Evolutionary conservation across 2,329 filamentous ascomycete species (phyloP), one percentile per base, ranked within the genome.

Genomic region (Colletotrichum cuscutae): DNA sequence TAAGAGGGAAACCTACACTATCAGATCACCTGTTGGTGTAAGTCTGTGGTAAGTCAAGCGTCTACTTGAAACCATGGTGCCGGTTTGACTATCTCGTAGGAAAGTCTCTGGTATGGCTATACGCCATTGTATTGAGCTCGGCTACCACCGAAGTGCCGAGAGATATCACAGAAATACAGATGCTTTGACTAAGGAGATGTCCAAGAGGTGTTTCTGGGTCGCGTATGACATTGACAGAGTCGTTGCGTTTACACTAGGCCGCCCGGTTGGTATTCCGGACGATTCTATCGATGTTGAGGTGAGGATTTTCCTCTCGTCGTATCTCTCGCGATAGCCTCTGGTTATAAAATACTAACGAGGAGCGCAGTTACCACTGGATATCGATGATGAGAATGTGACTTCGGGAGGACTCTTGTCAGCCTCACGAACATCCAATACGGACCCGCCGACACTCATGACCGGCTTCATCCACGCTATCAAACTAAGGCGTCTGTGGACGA

Each of bases 71-170:
- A 19, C 13, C 5, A 9, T 37, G 24, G 9, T 8, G 5, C n/a
- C 13, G 1, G 1, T 59, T 13, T 61, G 3, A 24, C 12, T 52
- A 2, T 5, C 13, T 1, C 4, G 15, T 15, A 70, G 77, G 80
- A 82, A 80, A 68, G 71, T 81, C 9, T 80, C 79, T 13, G 80
- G 80, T 4, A 76, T 80, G 76, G 79, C 79, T n/a, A 76, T 82
- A 8, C 77, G 80, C 3, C 79, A 80, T 54, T 81, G 79, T 57
- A 76, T 81, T n/a, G 79, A 81, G 64, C 78, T 81, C 32, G 80
- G 79, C n/a, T 81, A 81, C 61, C 80, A 81, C 68, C 77, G 80
- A 52, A 80, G 75, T 69, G 72, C 75, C n/a, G 69, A 75, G 28
- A 75, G 60, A 13, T 76, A 70, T 30, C 61, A 65, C 12, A 49